Conservation (phyloP, 257 asterid genomes). For the Nicotiana knightiana region DNA sequence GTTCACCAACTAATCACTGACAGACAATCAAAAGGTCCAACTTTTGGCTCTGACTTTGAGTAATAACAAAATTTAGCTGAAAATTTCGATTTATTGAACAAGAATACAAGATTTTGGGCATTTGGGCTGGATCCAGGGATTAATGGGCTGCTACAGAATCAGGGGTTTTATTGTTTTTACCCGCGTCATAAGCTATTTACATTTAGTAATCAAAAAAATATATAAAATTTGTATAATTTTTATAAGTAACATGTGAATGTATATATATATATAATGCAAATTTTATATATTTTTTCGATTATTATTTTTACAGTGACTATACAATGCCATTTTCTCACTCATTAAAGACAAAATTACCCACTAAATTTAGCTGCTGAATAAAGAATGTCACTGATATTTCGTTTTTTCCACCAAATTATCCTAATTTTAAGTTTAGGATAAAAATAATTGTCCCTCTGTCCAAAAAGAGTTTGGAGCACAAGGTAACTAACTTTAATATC, state of each 20-base stretch:
- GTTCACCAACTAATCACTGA: neutral
- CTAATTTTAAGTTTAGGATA: neutral
- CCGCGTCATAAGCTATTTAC: too few species aligned
- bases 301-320: too few species aligned
- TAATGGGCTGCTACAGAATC: neutral
- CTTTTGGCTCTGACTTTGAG: neutral
- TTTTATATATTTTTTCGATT: too few species aligned
- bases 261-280: too few species aligned
- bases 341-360: too few species aligned
- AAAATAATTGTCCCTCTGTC: neutral
- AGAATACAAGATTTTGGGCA: neutral
- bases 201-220: too few species aligned
- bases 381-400: neutral
- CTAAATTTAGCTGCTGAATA: neutral
- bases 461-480: too few species aligned
- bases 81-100: neutral
- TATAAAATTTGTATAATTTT: too few species aligned
- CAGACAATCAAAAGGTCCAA: slow-evolving; percentile 6
- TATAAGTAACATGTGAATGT: too few species aligned
- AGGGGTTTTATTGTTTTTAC: too few species aligned
- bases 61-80: neutral
- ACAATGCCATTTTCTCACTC: too few species aligned
- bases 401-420: neutral
- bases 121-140: neutral
- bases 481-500: too few species aligned